Evolutionary conservation across 2,329 filamentous ascomycete genomes (phyloP).

Genomic region (Alternaria gaisen): DNA sequence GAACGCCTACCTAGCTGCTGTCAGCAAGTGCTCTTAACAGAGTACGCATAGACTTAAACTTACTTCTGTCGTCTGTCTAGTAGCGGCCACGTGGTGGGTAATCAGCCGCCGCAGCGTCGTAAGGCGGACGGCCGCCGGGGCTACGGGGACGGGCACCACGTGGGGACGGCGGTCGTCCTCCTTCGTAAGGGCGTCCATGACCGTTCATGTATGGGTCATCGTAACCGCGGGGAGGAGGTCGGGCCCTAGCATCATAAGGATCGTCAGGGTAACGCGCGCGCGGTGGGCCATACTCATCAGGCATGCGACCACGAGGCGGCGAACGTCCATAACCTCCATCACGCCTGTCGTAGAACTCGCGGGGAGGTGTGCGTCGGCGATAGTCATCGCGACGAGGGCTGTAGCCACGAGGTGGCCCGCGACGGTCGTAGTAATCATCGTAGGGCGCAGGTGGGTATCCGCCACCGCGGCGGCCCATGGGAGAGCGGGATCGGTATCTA

Average conservation of each 20-base stretch:
- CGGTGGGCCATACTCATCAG: constrained; percentile 77
- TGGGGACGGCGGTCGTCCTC: constrained; percentile 56
- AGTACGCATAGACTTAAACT: constrained; percentile 1
- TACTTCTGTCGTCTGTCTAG: constrained; percentile 31
- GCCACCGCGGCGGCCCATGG: constrained; percentile 66
- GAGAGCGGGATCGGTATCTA: constrained; percentile 80
- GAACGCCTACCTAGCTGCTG: constrained; percentile 5
- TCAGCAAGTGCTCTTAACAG: constrained; percentile 7
- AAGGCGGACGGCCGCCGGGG: constrained; percentile 70
- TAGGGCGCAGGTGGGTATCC: constrained; percentile 68
- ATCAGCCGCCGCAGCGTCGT: constrained; percentile 56
- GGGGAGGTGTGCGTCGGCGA: constrained; percentile 78
- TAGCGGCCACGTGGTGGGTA: constrained; percentile 54
- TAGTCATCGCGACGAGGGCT: constrained; percentile 88
- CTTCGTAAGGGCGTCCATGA: constrained; percentile 64
- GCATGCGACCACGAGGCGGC: constrained; percentile 73
- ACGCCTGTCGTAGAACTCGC: constrained; percentile 85
- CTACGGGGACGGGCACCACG: constrained; percentile 49
- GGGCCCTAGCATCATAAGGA: constrained; percentile 68
- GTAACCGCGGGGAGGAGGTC: constrained; percentile 64
- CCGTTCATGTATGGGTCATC: constrained; percentile 69
- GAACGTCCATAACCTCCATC: constrained; percentile 67
- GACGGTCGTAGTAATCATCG: constrained; percentile 79
- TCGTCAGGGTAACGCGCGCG: constrained; percentile 75
- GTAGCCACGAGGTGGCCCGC: constrained; percentile 81